Evolutionary conservation across 2,329 filamentous ascomycete species (phyloP).

Genomic region (Colletotrichum australisinense): DNA sequence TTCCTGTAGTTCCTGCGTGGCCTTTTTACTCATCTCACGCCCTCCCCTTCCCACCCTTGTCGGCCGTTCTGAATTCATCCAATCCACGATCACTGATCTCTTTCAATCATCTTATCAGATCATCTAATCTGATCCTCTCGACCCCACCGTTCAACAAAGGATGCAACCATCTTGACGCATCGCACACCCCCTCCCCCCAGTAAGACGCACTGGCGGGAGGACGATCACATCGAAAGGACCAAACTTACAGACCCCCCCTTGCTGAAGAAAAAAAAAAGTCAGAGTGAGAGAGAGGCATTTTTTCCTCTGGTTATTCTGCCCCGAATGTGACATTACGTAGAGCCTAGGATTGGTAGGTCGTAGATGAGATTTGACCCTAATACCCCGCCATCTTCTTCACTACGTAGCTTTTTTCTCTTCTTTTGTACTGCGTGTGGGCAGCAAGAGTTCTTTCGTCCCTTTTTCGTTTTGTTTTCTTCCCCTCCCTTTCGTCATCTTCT

Average conservation of each 20-base stretch:
- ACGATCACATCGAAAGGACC: background rate
- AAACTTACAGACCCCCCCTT: background rate
- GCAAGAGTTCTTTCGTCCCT: background rate
- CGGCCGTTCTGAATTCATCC: background rate
- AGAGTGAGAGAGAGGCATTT: background rate
- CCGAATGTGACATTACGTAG: background rate
- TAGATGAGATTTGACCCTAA: background rate
- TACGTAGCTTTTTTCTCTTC: background rate
- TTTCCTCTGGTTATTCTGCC: background rate
- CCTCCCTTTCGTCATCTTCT: background rate
- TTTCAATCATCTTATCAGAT: conserved; percentile 30
- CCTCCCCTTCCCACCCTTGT: background rate
- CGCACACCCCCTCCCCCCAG: background rate
- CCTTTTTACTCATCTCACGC: conserved; percentile 20
- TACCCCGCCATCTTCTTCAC: background rate
- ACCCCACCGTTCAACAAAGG: background rate
- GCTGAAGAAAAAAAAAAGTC: background rate
- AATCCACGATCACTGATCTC: conserved; percentile 15
- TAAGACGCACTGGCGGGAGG: background rate
- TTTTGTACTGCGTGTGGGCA: background rate
- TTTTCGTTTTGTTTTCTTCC: background rate
- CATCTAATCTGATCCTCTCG: conserved; percentile 28
- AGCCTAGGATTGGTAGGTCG: background rate
- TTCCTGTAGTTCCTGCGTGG: conserved; percentile 3
- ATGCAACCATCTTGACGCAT: background rate